Base-by-base conservation (phyloP, 2,329 filamentous ascomycete genomes). In the Claviceps monticola region DNA sequence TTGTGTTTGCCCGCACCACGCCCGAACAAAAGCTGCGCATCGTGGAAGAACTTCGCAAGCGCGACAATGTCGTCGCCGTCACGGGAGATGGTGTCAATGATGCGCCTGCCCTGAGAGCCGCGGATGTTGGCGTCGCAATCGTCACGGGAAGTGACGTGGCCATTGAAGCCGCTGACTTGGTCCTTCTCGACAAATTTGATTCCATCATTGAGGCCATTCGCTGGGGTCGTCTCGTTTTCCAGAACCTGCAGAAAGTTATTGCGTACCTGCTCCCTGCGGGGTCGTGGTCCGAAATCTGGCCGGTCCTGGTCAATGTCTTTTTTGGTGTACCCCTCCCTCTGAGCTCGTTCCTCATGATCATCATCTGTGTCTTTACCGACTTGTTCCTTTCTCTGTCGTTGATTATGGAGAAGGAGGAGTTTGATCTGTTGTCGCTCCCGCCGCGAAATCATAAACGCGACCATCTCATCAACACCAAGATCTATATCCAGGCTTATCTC, bases 21-120 rank as follows among this genome's bases (percentile, higher is more conserved):
- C 83, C 83, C 0, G 75, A 81, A 52, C 85, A 84, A 39, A 87
- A 87, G 60, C 79, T 84, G 7, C 76, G 82, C 43, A 86, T 87
- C 71, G 84, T 88, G 46, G 77, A 81, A 52, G 81, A 82, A 47
- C 73, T 86, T 21, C 82, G 84, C 56, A 63, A 67, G 19, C 68
- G 76, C 14, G 74, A 76, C 19, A 76, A 80, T 29, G 76, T 76
- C 1, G 82, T 80, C 11, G 83, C 82, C 37, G 84, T 87, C 70
- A 87, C 83, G n/a, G 84, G 84, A 34, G 84, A 88, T 55, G 81
- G 81, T 9, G 83, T 82, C 8, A 84, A 84, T 52, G 81, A 84
- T 54, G 81, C 80, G 0, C 81, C 81, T 0, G 81, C 81, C 2
- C 68, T 84, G 37, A 80, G 80, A 49, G 80, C 79, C 36, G 80